These are phyloP conservation scores for Athelia psychrophila DNA, from an alignment of 1,284 basidiomycete species.

Conservation along the genomic window DNA sequence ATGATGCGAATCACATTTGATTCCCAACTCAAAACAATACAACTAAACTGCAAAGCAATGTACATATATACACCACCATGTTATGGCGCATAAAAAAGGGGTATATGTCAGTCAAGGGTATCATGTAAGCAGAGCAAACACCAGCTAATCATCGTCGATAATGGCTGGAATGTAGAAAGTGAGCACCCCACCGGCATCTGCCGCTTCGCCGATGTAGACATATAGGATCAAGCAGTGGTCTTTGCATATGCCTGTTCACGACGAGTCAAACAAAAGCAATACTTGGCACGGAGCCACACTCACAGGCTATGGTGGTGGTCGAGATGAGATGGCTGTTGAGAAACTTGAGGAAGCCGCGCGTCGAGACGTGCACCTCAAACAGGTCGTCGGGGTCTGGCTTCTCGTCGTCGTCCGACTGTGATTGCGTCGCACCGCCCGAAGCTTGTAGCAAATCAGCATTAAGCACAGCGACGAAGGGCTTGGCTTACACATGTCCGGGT, in stretches of 20 bases:
- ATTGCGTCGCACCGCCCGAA: conserved; percentile 14
- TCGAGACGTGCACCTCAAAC: conserved; percentile 68
- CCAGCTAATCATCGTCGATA: conserved; percentile 33
- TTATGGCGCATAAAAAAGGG: too few relatives aligned
- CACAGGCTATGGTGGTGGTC: conserved; percentile 84
- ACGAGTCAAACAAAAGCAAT: conserved; percentile 1
- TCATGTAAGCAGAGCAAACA: not conserved
- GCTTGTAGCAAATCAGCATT: conserved; percentile 4
- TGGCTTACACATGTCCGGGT: conserved; percentile 62
- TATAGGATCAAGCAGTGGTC: conserved; percentile 86
- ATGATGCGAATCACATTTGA: too few relatives aligned
- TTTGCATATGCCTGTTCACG: conserved; percentile 71
- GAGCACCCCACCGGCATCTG: conserved; percentile 81
- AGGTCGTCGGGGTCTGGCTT: conserved; percentile 49
- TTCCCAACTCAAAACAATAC: too few relatives aligned
- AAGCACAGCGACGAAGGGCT: not conserved
- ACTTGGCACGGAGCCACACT: conserved; percentile 23
- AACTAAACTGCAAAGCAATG: too few relatives aligned
- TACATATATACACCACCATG: too few relatives aligned
- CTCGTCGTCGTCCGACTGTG: conserved; percentile 30
- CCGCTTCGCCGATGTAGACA: conserved; percentile 84
- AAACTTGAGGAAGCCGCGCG: conserved; percentile 81
- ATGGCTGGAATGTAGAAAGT: conserved; percentile 85
- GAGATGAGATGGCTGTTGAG: conserved; percentile 83
- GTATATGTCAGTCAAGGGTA: too few relatives aligned